Conservation (phyloP, 495 filamentous ascomycete species). For the Tuber brumale region DNA sequence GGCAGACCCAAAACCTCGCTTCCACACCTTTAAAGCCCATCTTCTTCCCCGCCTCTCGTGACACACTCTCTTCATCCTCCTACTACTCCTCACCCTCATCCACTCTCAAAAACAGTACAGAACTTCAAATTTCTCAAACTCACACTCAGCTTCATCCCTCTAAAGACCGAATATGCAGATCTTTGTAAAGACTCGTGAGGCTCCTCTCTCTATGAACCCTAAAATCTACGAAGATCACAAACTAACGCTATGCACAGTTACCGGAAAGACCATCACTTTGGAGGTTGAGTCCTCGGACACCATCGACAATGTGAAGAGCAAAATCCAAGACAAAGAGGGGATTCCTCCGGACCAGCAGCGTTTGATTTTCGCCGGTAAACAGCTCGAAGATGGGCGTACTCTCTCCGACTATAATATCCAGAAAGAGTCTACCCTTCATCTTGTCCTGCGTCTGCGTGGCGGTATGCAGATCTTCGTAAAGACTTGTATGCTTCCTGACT, state of each 20-base stretch:
- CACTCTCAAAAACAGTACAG: not conserved
- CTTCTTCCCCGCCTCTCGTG: not conserved
- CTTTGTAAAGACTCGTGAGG: conserved; percentile 42
- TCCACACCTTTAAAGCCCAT: not conserved
- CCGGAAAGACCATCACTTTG: conserved; percentile 48
- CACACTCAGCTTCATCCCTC: not conserved
- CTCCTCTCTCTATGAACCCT: not conserved
- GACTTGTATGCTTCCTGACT: conserved; percentile 51
- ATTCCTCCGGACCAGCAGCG: conserved; percentile 98
- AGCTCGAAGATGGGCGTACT: conserved; percentile 93
- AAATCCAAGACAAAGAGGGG: conserved; percentile 99
- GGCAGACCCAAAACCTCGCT: not conserved
- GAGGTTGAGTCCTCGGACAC: conserved; percentile 95
- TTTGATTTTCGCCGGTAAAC: conserved; percentile 97
- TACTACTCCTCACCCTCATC: not conserved
- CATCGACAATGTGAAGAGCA: conserved; percentile 97
- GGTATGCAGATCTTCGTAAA: conserved; percentile 95
- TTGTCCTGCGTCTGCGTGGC: conserved; percentile 94
- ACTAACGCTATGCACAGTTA: conserved; percentile 56
- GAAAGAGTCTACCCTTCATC: conserved; percentile 92
- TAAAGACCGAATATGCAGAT: conserved; percentile 34
- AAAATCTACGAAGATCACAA: conserved; percentile 23
- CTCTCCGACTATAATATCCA: conserved; percentile 98
- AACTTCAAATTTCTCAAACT: not conserved
- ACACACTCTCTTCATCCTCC: not conserved